These are phyloP conservation scores for Nepenthes mirabilis DNA, from an alignment of 148 eudicot genomes.

Conservation along the genomic window DNA sequence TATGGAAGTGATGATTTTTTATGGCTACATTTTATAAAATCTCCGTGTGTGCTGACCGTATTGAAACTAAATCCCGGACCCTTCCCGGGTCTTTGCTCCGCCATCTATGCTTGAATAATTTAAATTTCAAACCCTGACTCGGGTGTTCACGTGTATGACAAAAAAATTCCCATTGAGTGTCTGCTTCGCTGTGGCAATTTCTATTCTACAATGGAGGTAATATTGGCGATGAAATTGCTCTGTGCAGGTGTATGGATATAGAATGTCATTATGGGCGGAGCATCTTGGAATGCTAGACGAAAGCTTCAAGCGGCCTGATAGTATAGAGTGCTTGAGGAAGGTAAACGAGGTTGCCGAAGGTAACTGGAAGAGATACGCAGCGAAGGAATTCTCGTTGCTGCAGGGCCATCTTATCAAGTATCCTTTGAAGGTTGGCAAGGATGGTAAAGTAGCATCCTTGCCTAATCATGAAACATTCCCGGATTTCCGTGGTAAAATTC, in stretches of 20 bases:
- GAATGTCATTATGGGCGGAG: constrained; percentile 64
- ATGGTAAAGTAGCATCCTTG: constrained; percentile 41
- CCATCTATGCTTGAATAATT: too few species aligned
- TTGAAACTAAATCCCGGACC: too few species aligned
- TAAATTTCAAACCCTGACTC: too few species aligned
- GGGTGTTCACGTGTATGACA: too few species aligned
- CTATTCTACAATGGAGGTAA: too few species aligned
- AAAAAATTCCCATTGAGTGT: too few species aligned
- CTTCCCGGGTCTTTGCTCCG: too few species aligned
- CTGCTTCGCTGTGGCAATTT: too few species aligned
- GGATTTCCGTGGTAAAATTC: constrained; percentile 49
- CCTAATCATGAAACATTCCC: constrained; percentile 49
- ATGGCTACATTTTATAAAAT: too few species aligned
- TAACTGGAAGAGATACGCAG: constrained; percentile 46
- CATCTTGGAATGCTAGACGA: constrained; percentile 40
- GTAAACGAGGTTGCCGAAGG: constrained; percentile 47
- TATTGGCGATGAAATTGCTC: too few species aligned
- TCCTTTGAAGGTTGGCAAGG: constrained; percentile 39
- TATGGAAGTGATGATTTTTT: too few species aligned
- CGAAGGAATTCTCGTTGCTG: constrained; percentile 23
- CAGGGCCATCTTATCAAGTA: constrained; percentile 59
- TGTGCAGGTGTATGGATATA: constrained; percentile 53
- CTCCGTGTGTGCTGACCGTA: too few species aligned
- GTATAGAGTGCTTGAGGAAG: constrained; percentile 47
- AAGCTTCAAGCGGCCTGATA: constrained; percentile 29